Base-by-base conservation (phyloP, 148 eudicot species). In the Rhododendron molle region DNA sequence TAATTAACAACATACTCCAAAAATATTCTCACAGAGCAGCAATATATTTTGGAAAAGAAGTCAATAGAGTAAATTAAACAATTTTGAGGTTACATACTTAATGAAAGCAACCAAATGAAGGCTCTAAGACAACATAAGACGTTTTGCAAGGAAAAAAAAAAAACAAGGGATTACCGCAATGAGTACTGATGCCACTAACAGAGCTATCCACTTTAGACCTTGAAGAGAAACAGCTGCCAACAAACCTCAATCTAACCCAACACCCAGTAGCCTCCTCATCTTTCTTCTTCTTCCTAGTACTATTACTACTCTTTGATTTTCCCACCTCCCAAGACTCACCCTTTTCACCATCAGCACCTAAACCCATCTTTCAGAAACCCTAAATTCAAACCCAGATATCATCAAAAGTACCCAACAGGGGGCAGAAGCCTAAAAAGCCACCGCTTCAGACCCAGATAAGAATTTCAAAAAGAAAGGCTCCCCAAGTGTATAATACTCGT, bases 121-220 rank as follows among this genome's bases (percentile, higher is more conserved):
- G 4, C 23, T 56, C 62, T 16, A 56, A 56, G 23, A 18, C 21
- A 56, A 1, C 7, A 56, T 4, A 56, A 56, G 62, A 18, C 2
- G 20, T 81, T 32, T 34, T 13, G 36, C 67, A 21, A 81, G 47
- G 34, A 88, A 56, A 38, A 54, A 88, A 56, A 38, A 54, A 26
- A 90, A 56, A 43, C n/a, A 80, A 83, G 65, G 52, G 43, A 83
- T 89, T 89, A 92, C 93, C 92, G 76, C 85, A 93, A 85, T 91
- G 90, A 86, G 94, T 92, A 83, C 94, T 93, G 78, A 90, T 91
- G 88, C 98, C 95, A 90, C 96, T 97, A 72, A 92, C 80, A 81
- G 98, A 94, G 86, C 86, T 91, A 89, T 97, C 98, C 86, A 95
- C 98, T 90, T 97, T 97, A 89, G 98, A 95, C 95, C 97, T 97